Conservation (phyloP, 228 moss, liverwort and hornwort species). For the Sphagnum magellanicum region DNA sequence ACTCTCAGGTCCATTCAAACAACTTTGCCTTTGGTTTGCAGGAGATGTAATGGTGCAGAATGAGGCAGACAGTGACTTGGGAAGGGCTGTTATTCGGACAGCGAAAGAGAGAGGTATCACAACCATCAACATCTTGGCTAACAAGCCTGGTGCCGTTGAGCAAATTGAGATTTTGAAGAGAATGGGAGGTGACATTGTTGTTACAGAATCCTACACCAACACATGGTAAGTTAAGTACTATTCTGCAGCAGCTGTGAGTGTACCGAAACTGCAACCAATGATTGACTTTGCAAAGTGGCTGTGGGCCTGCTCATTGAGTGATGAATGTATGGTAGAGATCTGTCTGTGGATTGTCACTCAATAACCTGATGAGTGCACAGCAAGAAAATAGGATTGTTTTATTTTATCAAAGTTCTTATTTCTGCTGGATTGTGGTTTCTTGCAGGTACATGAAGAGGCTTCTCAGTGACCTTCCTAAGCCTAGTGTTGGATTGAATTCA, state of each 20-base stretch:
- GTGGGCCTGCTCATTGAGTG: no score
- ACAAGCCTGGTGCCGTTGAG: conserved; percentile 39
- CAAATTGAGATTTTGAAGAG: conserved; percentile 59
- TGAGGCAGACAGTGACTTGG: conserved; percentile 65
- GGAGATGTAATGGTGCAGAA: conserved; percentile 69
- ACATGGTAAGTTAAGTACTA: conserved; percentile 32
- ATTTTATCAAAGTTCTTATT: no score
- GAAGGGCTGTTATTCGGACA: conserved; percentile 54
- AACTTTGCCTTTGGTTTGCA: conserved; percentile 6
- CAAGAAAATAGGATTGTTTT: no score
- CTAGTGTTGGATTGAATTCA: conserved; percentile 43
- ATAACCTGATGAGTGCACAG: no score
- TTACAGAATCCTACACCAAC: conserved; percentile 63
- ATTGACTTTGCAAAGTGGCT: neutral
- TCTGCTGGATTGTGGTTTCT: neutral
- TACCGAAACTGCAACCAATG: neutral
- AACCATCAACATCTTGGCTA: conserved; percentile 55
- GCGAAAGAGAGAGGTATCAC: conserved; percentile 47
- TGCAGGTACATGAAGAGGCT: conserved; percentile 69
- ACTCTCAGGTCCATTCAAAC: neutral
- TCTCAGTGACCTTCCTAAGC: conserved; percentile 66
- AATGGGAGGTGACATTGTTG: conserved; percentile 66
- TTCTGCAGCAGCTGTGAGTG: no score
- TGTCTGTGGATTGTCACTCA: no score
- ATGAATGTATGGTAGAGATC: no score